These are phyloP conservation scores for Posidonia oceanica DNA, from an alignment of 116 monocot species.

Conservation along the genomic window DNA sequence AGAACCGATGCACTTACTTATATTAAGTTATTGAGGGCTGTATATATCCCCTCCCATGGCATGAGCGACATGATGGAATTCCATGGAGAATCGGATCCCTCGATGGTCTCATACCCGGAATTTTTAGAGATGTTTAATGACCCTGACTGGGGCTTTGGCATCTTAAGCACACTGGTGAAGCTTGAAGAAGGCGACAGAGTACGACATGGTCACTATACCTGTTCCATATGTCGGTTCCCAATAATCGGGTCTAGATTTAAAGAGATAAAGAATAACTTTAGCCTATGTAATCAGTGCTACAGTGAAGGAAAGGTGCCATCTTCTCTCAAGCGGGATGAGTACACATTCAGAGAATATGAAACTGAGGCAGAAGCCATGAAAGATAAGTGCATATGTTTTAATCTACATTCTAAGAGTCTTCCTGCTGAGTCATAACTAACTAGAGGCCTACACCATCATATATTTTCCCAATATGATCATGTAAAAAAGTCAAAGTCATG, in stretches of 20 bases:
- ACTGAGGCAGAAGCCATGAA: conserved; percentile 73
- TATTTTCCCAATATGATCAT: neutral
- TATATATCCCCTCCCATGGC: conserved; percentile 85
- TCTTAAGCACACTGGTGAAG: conserved; percentile 73
- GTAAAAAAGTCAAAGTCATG: neutral
- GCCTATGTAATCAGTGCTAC: conserved; percentile 83
- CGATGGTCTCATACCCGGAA: conserved; percentile 65
- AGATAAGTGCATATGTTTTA: conserved; percentile 94
- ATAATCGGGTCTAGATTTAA: conserved; percentile 93
- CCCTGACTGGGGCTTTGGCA: conserved; percentile 94
- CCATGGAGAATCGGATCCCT: conserved; percentile 50
- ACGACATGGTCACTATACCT: conserved; percentile 68
- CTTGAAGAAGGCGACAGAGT: conserved; percentile 79
- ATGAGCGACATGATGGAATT: conserved; percentile 77
- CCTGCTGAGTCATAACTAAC: conserved; percentile 32
- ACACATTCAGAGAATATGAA: conserved; percentile 91
- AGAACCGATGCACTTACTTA: conserved; percentile 62
- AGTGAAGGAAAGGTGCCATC: conserved; percentile 98
- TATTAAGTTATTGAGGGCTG: conserved; percentile 68
- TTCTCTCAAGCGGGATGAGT: conserved; percentile 73
- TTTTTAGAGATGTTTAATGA: conserved; percentile 96
- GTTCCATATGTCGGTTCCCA: conserved; percentile 83
- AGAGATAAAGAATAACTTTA: conserved; percentile 69
- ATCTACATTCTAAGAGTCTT: conserved; percentile 42
- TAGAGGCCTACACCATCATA: neutral